Evolutionary conservation across 352 stramenopile species (phyloP).

Genomic region (Phytophthora chlamydospora): DNA sequence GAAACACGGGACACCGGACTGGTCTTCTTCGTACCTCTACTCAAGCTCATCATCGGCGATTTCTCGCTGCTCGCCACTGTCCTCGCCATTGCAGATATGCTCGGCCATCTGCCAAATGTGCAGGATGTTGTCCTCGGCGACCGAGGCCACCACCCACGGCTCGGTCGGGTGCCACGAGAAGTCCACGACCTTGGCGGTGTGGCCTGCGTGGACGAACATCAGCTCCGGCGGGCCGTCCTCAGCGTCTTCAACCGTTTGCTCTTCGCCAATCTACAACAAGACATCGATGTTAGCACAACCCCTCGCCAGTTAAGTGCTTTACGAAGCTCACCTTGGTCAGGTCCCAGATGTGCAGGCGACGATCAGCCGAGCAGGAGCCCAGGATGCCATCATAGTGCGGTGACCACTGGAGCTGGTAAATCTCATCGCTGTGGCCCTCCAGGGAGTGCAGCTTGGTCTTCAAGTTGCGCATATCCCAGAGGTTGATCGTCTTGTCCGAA

Average conservation of each 20-base stretch:
- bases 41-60: conserved; percentile 75
- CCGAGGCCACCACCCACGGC: conserved; percentile 95
- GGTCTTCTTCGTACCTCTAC: conserved; percentile 23
- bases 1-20: no score
- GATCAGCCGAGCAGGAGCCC: conserved; percentile 94
- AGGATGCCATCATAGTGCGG: conserved; percentile 97
- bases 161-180: conserved; percentile 97
- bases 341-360: conserved; percentile 97
- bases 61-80: conserved; percentile 48
- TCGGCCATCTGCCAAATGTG: conserved; percentile 99
- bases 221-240: conserved; percentile 98
- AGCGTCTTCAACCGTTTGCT: conserved; percentile 95
- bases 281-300: background rate
- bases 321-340: conserved; percentile 66
- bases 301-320: background rate
- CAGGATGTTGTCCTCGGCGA: conserved; percentile 99
- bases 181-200: conserved; percentile 98
- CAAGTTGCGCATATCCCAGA: conserved; percentile 99
- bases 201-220: conserved; percentile 98
- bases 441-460: conserved; percentile 93
- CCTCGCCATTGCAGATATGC: conserved; percentile 96
- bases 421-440: conserved; percentile 95
- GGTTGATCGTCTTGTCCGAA: conserved; percentile 93
- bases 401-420: conserved; percentile 98
- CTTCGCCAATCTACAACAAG: conserved; percentile 86